These are phyloP conservation scores for Populus ilicifolia DNA, from an alignment of 345 rosid species.

Conservation along the genomic window DNA sequence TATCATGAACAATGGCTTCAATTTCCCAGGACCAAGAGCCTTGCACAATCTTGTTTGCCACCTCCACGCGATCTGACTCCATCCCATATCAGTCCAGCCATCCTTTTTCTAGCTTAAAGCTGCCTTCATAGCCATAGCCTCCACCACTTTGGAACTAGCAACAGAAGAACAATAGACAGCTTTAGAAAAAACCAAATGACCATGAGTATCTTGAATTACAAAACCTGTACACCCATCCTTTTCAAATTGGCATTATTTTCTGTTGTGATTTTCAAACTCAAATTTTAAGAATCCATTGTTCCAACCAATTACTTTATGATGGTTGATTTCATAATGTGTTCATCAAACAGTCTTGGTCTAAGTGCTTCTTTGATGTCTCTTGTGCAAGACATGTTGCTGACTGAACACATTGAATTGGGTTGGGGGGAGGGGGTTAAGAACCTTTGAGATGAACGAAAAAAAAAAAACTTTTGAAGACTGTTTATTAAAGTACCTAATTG, in stretches of 20 bases:
- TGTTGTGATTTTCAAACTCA: neutral
- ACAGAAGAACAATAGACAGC: neutral
- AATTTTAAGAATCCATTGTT: neutral
- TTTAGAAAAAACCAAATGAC: neutral
- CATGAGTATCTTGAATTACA: neutral
- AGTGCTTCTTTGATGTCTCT: neutral
- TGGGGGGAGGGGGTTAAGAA: neutral
- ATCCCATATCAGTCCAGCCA: too few species aligned
- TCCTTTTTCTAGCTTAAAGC: neutral
- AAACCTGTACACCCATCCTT: neutral
- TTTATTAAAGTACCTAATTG: neutral
- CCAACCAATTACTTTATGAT: neutral
- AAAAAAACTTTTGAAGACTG: neutral
- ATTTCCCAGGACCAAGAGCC: neutral
- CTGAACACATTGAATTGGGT: neutral
- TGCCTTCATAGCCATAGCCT: too few species aligned
- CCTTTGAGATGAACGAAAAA: neutral
- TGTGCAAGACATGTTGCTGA: neutral
- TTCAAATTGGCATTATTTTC: neutral
- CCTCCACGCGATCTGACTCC: neutral
- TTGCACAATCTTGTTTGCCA: neutral
- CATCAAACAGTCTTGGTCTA: neutral
- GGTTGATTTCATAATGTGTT: neutral
- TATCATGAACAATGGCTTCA: neutral
- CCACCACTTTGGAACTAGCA: neutral